Base-by-base conservation (phyloP, 179 eudicot species). In the Silene noctiflora region DNA sequence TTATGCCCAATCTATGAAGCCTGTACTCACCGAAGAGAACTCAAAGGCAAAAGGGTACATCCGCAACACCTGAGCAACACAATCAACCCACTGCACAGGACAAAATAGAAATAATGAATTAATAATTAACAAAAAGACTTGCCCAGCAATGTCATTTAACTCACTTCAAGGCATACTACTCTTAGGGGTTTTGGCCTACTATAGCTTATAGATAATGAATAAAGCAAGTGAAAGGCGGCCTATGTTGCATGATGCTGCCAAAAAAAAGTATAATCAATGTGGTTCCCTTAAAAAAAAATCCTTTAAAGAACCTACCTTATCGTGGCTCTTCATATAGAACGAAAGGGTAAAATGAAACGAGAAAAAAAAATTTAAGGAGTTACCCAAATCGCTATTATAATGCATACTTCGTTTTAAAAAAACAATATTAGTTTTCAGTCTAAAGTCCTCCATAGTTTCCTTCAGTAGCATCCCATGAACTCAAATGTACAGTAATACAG, bases 1-100 rank as follows among this genome's bases (percentile, higher is more conserved):
- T 61, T 20, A 4, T 14, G 35, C 69, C 72, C 13, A 14, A 13
- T 17, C 29, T 13, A 71, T 71, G 72, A 64, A 68, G 73, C 22
- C 46, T 6, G 14, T 27, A 79, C 97, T 51, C 86, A 96, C 99
- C 79, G 94, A 89, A 29, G 98, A 91, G 86, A 90, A 96, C 78
- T 96, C 97, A 73, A 96, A 96, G 31, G 99, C 99, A 67, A 84
- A 87, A 71, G 99, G 99, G 83, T 96, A 93, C 93, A 93, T 90
- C 84, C 99, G 87, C 82, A 93, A 76, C 84, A 96, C 78, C 76
- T 96, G 99, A 46, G 99, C 86, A 80, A 96, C 88, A 85, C 99
- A 93, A 85, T 96, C 99, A 82, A 96, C 85, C 99, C 99, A 96
- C 99, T 96, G 93, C 84, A 84, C 63, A 61, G 69, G 74, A 65